These are phyloP conservation scores for Cladophialophora immunda DNA, from an alignment of 2,329 filamentous ascomycete genomes.

Conservation along the genomic window DNA sequence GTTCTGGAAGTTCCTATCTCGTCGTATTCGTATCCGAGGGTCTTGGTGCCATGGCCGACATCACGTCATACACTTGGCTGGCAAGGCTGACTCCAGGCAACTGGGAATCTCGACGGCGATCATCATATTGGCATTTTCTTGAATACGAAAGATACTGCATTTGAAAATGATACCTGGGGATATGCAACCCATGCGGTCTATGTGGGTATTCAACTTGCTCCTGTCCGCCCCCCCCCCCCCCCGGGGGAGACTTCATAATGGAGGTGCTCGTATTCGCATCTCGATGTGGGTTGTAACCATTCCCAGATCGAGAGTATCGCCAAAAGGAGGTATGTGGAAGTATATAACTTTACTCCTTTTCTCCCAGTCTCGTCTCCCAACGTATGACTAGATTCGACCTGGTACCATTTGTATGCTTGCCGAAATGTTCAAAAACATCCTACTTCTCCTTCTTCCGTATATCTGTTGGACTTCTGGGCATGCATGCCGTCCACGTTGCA, in stretches of 20 bases:
- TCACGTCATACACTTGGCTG: slow-evolving; percentile 2
- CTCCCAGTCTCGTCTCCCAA: background rate
- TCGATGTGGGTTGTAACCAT: background rate
- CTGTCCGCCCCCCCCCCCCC: background rate
- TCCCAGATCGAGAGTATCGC: background rate
- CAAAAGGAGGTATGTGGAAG: background rate
- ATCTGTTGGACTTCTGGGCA: background rate
- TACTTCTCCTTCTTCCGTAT: slow-evolving; percentile 9
- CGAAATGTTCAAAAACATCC: background rate
- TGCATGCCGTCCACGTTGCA: slow-evolving; percentile 11
- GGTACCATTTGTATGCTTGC: background rate
- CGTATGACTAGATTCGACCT: background rate
- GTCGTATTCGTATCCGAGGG: slow-evolving; percentile 27
- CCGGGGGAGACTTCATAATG: background rate
- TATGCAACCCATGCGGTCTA: background rate
- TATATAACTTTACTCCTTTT: background rate
- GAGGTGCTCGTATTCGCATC: background rate
- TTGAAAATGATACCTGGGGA: background rate
- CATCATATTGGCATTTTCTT: background rate
- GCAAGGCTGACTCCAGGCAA: slow-evolving; percentile 27
- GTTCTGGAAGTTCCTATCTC: background rate
- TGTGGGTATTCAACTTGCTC: background rate
- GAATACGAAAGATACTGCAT: background rate
- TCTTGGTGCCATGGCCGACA: slow-evolving; percentile 3
- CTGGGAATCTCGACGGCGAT: background rate